Evolutionary conservation across 2,329 filamentous ascomycete species (phyloP), one percentile per base, ranked within the genome.

Genomic region (Talaromyces sp.): DNA sequence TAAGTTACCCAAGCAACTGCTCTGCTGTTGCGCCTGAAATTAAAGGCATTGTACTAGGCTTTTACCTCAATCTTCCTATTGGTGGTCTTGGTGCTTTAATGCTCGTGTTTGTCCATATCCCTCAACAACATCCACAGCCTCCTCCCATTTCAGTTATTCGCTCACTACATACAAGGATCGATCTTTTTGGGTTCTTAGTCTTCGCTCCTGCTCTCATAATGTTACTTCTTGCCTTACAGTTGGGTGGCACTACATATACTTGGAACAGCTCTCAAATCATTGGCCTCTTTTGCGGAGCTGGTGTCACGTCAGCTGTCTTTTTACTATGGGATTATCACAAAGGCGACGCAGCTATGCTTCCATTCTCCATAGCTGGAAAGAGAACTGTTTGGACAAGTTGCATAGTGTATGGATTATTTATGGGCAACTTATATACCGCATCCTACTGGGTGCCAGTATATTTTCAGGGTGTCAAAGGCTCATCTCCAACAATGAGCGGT

Each of bases 41-140:
- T 14, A 2, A 14, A 1, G 10, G 24, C 26, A 27, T 38, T 56
- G 4, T 26, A 4, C 35, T 32, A 56, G 54, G 54, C 43, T 73
- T 73, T 58, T 73, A 71, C 60, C 69, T 73, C 61, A 73, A 73
- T 57, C 66, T 73, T 13, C 71, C 71, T 9, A 66, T 72, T 38
- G 70, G 71, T 8, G 68, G 64, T 17, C 62, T 65, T 21, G 63
- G 64, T 50, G 64, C 55, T 3, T n/a, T 51, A 17, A 31, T 57
- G 26, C 41, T 57, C 4, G 41, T 46, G 3, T 57, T 65, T 29
- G 61, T 64, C 19, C 54, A 62, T 8, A 63, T 68, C 43, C 66
- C 67, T 0, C 10, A 32, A 32, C 61, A 60, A 52, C 43, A 53
- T 14, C 35, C 41, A 17, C 68, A 65, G 32, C 62, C 66, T 1